Conservation (phyloP, 805 yeast species). For the Candida endomychidarum region DNA sequence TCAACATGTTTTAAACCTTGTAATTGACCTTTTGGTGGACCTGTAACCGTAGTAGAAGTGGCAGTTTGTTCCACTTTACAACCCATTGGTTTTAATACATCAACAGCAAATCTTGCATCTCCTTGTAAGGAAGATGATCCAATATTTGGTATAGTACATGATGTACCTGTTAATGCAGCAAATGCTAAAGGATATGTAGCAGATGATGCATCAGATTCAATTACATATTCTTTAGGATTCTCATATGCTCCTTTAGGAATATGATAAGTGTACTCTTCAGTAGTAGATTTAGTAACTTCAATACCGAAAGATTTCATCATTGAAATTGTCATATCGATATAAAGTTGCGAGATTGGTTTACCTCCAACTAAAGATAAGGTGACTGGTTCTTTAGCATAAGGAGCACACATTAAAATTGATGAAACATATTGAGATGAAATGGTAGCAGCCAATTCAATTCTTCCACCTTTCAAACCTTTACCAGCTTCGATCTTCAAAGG, state of each 20-base stretch:
- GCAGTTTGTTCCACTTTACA: constrained; percentile 82
- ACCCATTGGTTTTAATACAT: constrained; percentile 93
- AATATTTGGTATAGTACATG: constrained; percentile 91
- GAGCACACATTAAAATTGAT: constrained; percentile 95
- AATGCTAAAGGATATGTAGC: constrained; percentile 97
- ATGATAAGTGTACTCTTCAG: constrained; percentile 81
- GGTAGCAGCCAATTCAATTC: constrained; percentile 92
- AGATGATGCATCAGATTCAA: constrained; percentile 96
- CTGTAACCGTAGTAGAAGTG: constrained; percentile 87
- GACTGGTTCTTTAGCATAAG: constrained; percentile 87
- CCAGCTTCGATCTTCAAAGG: constrained; percentile 77
- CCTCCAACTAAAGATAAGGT: constrained; percentile 91
- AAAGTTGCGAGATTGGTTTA: constrained; percentile 92
- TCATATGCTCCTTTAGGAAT: constrained; percentile 81
- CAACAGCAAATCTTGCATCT: constrained; percentile 94
- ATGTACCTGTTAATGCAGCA: constrained; percentile 94
- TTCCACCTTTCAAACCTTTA: constrained; percentile 78
- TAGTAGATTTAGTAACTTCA: constrained; percentile 61
- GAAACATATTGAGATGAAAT: constrained; percentile 97
- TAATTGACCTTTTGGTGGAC: constrained; percentile 72
- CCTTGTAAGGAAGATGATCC: constrained; percentile 93
- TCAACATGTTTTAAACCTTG: constrained; percentile 75
- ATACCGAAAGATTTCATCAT: constrained; percentile 94
- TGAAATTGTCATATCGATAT: constrained; percentile 94
- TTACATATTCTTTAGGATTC: constrained; percentile 81